Evolutionary conservation across 192 early-diverging fungal genomes (phyloP), one percentile per base, ranked within the genome.

Genomic region (Coemansia sp.): DNA sequence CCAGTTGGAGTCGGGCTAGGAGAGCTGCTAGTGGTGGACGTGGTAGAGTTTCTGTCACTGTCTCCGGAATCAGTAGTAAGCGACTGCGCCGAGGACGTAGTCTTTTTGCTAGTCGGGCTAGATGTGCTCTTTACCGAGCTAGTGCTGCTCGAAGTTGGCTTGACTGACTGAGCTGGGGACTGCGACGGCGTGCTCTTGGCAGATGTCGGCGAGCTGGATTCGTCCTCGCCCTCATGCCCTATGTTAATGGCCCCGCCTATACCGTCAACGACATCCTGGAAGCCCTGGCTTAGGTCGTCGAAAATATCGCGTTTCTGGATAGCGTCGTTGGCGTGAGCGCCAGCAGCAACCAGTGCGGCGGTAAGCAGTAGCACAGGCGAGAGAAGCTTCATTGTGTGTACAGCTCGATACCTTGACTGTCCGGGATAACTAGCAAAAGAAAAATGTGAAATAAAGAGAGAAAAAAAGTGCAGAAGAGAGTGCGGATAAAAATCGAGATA

Each of bases 1-100:
- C 78, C 74, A 5, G 71, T 76, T 38, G 82, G 66, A 38, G 74
- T 65, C 31, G 77, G 70, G 57, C 57, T 60, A 34, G 57, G 31
- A 5, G 57, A 60, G 57, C 57, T 60, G 57, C 33, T n/a, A 0
- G 31, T n/a, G 4, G 13, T 36, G 16, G 57, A 34, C 1, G 57
- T 36, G 7, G 27, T 16, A 5, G 31, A 46, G 1, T 66, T n/a
- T 24, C 62, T 22, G 33, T 53, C 52, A 18, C 52, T 41, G 34
- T 66, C 58, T 1, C 16, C 40, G 34, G 53, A n/a, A 33, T 60
- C 31, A 4, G 57, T 60, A n/a, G 57, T 36, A 60, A 34, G 31
- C 6, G 57, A 34, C 57, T 60, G 31, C 16, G 27, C 18, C 16
- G 57, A 36, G n/a, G 57, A 60, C 15, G 31, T 60, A 33, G 57